Evolutionary conservation across 345 rosid species (phyloP).

Genomic region (Salix viminalis): DNA sequence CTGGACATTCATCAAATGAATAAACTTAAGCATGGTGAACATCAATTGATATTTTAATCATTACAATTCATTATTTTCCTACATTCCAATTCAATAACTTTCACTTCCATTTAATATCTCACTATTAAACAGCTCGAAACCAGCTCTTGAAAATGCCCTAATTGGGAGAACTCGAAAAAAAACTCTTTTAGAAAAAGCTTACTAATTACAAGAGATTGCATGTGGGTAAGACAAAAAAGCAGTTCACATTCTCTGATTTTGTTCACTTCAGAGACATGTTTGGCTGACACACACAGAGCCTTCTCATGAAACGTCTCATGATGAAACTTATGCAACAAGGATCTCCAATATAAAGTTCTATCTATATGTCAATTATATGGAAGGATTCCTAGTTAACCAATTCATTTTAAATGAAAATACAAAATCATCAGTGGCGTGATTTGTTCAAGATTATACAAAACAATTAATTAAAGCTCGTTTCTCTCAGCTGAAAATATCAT

Average conservation of each 20-base stretch:
- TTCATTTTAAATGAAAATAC: not conserved
- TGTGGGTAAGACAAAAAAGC: not conserved
- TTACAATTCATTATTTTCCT: not conserved
- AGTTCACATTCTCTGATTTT: too few relatives aligned
- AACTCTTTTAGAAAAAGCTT: not conserved
- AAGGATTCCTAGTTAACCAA: not conserved
- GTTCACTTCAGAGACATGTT: not conserved
- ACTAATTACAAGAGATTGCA: not conserved
- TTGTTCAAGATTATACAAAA: not conserved
- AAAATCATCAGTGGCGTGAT: not conserved
- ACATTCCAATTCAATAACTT: not conserved
- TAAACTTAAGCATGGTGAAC: conserved; percentile 6
- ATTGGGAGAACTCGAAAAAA: not conserved
- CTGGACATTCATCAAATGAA: conserved; percentile 37
- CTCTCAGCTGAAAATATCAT: not conserved
- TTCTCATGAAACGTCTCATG: not conserved
- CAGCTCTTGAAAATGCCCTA: not conserved
- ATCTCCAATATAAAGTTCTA: not conserved
- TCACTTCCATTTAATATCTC: not conserved
- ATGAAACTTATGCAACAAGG: not conserved
- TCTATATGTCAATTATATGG: not conserved
- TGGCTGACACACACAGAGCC: not conserved
- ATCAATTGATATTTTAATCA: not conserved
- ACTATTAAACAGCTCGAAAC: conserved; percentile 1
- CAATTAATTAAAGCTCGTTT: not conserved